These are phyloP conservation scores for Setaria italica DNA, from an alignment of 202 grass and related monocot species.

Conservation along the genomic window DNA sequence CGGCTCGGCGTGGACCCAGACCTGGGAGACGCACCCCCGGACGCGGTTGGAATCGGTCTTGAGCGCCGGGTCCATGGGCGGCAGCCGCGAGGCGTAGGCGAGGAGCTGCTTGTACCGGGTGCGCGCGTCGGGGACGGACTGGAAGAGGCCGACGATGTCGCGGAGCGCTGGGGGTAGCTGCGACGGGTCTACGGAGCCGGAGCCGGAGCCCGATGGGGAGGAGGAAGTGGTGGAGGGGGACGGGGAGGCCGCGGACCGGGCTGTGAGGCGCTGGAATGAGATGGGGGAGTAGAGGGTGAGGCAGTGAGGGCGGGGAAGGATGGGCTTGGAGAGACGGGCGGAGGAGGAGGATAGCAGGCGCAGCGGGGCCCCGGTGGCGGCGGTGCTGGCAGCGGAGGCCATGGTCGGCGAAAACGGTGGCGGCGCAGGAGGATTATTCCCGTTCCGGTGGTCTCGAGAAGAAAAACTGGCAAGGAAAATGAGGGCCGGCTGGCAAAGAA, in stretches of 20 bases:
- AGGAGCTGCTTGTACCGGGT: constrained; percentile 97
- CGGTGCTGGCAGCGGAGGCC: constrained; percentile 47
- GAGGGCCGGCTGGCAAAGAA: background rate
- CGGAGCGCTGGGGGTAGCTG: constrained; percentile 56
- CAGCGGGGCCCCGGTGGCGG: constrained; percentile 33
- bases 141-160: constrained; percentile 78
- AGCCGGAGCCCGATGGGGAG: background rate
- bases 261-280: constrained; percentile 68
- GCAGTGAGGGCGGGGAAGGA: constrained; percentile 42
- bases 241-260: constrained; percentile 40
- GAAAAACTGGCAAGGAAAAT: background rate
- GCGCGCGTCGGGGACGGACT: constrained; percentile 74
- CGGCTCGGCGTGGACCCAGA: constrained; percentile 87
- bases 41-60: constrained; percentile 82
- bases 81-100: constrained; percentile 77
- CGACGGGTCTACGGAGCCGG: constrained; percentile 47
- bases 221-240: constrained; percentile 42
- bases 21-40: constrained; percentile 83
- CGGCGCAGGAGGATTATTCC: background rate
- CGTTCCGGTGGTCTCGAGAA: background rate
- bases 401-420: constrained; percentile 9
- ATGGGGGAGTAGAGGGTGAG: constrained; percentile 54
- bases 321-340: constrained; percentile 36
- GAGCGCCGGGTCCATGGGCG: constrained; percentile 67
- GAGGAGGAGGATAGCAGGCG: constrained; percentile 42